Conservation (phyloP, 257 asterid genomes). For the Primulina eburnea region DNA sequence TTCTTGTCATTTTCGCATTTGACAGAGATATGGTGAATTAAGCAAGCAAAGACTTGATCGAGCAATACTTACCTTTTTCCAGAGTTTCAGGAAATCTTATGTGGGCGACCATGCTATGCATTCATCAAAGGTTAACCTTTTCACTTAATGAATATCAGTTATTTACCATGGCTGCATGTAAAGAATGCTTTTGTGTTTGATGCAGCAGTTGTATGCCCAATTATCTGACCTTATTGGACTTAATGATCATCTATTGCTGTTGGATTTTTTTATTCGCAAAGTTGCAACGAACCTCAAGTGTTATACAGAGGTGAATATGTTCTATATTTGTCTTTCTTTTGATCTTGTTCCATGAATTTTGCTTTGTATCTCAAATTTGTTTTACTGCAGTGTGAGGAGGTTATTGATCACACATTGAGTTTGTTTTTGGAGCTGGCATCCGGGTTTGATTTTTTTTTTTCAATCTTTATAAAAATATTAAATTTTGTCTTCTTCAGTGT, state of each 20-base stretch:
- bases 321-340: conserved; percentile 14
- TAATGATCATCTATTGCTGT: conserved; percentile 82
- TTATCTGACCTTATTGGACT: conserved; percentile 95
- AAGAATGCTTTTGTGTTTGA: conserved; percentile 32
- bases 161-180: conserved; percentile 21
- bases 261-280: conserved; percentile 80
- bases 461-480: conserved; percentile 7
- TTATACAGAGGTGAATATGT: conserved; percentile 65
- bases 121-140: conserved; percentile 76
- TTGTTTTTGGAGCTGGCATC: conserved; percentile 94
- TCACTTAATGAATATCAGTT: conserved; percentile 17
- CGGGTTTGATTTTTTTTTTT: conserved; percentile 55
- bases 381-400: conserved; percentile 72
- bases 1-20: conserved; percentile 23
- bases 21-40: conserved; percentile 84
- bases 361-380: conserved; percentile 27
- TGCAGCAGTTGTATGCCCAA: conserved; percentile 96
- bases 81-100: conserved; percentile 81
- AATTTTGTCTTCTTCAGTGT: conserved; percentile 14
- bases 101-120: conserved; percentile 99
- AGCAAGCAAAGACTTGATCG: conserved; percentile 97
- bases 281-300: conserved; percentile 90
- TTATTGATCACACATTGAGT: conserved; percentile 81
- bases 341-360: conserved; percentile 19
- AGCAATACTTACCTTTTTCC: conserved; percentile 90